Conservation (phyloP, 1,284 basidiomycete genomes). For the Trametes pubescens region DNA sequence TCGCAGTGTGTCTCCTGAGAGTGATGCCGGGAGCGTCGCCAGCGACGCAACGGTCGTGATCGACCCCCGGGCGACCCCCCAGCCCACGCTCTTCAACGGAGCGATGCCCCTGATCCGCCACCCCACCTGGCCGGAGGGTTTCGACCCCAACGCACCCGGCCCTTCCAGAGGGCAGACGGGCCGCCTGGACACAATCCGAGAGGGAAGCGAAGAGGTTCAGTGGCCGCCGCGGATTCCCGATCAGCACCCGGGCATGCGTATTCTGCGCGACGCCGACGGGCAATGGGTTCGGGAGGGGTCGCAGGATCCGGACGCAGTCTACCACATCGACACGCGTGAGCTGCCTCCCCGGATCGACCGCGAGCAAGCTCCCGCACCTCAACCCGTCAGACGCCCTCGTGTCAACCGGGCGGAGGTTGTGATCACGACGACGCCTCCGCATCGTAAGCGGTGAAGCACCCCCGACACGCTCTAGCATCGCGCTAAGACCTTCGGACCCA, state of each 20-base stretch:
- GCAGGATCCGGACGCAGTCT: conserved; percentile 17
- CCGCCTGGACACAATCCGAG: conserved; percentile 18
- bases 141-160: conserved; percentile 1
- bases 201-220: conserved; percentile 3
- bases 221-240: conserved; percentile 1
- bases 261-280: conserved; percentile 10
- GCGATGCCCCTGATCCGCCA: conserved; percentile 24
- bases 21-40: conserved; percentile 15
- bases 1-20: background rate
- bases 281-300: conserved; percentile 28
- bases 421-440: background rate
- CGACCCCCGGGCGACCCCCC: conserved; percentile 18
- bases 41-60: conserved; percentile 23
- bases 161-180: background rate
- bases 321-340: conserved; percentile 8
- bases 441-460: background rate
- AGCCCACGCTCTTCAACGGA: conserved; percentile 17
- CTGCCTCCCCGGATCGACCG: conserved; percentile 18
- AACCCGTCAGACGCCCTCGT: background rate
- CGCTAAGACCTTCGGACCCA: background rate
- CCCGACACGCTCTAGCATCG: background rate
- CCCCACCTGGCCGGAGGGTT: conserved; percentile 15
- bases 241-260: conserved; percentile 11
- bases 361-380: background rate
- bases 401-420: conserved; percentile 18